Percentiles rank a stretch among this genome's conserved stretches.
These are phyloP conservation scores for Backusella luteola DNA, from an alignment of 192 early-diverging fungal genomes.

Conservation along the genomic window DNA sequence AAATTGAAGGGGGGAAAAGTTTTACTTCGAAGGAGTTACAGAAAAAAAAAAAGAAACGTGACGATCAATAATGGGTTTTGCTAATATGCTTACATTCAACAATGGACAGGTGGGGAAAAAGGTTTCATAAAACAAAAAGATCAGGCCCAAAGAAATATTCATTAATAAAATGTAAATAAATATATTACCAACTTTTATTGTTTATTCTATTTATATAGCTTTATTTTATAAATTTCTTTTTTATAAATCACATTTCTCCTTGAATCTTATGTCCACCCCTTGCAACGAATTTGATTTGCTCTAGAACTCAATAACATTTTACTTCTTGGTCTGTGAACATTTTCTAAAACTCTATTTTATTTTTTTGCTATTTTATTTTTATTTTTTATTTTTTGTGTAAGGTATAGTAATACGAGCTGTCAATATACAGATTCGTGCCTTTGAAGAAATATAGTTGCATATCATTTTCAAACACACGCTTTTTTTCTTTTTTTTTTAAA, in stretches of 20 bases:
- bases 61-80: neutral
- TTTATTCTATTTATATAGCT: slow-evolving; percentile 4
- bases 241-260: slow-evolving; percentile 8
- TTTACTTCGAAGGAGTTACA: neutral
- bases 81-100: neutral
- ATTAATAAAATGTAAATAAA: slow-evolving; percentile 4
- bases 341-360: neutral
- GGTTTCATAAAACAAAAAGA: neutral
- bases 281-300: neutral
- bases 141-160: neutral
- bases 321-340: neutral
- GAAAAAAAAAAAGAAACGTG: neutral
- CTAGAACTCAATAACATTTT: neutral
- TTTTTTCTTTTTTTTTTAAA: neutral
- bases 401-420: neutral
- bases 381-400: neutral
- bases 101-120: neutral
- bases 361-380: neutral
- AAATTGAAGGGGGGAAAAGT: neutral
- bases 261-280: neutral
- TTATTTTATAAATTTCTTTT: slow-evolving; percentile 1
- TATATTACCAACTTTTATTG: neutral
- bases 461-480: neutral
- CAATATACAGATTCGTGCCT: neutral
- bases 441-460: neutral